Evolutionary conservation across 148 eudicot species (phyloP).

Genomic region (Tetragonia tetragonoides): DNA sequence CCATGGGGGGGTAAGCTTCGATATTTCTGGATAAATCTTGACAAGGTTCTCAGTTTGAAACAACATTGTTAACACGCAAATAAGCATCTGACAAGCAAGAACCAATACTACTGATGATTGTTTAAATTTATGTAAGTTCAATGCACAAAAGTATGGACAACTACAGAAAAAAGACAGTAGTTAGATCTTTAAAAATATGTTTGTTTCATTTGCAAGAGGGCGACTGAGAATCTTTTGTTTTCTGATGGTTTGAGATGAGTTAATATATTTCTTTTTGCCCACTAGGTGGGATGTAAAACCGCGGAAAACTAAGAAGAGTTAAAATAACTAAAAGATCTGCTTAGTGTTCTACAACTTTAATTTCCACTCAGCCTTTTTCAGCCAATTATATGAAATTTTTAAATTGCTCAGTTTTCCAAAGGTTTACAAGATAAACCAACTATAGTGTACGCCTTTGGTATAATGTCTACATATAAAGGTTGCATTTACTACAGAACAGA

Average conservation of each 20-base stretch:
- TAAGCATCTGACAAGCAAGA: slow-evolving; percentile 1
- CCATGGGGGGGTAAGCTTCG: background rate
- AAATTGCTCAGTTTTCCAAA: background rate
- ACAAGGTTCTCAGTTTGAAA: background rate
- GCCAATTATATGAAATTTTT: background rate
- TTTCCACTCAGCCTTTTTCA: background rate
- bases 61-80: background rate
- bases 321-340: background rate
- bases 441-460: background rate
- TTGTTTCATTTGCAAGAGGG: background rate
- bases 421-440: background rate
- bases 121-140: background rate
- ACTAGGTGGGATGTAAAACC: background rate
- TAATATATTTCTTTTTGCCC: too few species aligned
- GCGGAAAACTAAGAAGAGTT: background rate
- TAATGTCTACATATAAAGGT: background rate
- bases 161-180: too few species aligned
- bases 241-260: too few species aligned
- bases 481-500: background rate
- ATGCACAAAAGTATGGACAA: too few species aligned
- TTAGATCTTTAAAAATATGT: background rate
- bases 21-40: background rate
- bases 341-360: background rate
- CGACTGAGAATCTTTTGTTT: background rate
- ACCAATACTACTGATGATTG: background rate